These are phyloP conservation scores for Talaromyces trachyspermus DNA, from an alignment of 495 filamentous ascomycete genomes.

Conservation along the genomic window DNA sequence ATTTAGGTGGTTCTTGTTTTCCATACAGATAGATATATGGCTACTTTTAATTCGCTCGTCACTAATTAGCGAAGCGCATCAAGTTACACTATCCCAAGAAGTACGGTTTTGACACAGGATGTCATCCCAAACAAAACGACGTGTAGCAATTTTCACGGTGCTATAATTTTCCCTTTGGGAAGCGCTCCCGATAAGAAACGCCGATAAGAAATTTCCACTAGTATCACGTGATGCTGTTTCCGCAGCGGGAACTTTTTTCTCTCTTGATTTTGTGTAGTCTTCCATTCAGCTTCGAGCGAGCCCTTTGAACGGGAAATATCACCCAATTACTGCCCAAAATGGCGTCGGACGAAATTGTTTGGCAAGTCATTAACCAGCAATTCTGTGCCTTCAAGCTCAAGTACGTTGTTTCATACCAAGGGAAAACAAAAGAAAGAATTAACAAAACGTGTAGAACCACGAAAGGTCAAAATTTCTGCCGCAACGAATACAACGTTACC, in stretches of 20 bases:
- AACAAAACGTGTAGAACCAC: conserved; percentile 53
- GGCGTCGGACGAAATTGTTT: conserved; percentile 95
- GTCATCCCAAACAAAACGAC: no score
- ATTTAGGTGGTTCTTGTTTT: no score
- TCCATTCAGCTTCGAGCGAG: neutral
- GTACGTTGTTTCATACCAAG: conserved; percentile 37
- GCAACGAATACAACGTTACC: conserved; percentile 92
- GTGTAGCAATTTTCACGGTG: neutral
- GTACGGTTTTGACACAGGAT: no score
- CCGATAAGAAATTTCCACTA: neutral
- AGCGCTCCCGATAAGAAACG: neutral
- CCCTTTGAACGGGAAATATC: neutral
- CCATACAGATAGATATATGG: no score
- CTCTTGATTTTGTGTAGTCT: neutral
- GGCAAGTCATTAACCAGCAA: conserved; percentile 92
- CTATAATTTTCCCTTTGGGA: neutral
- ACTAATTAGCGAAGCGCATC: no score
- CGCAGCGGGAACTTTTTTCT: no score
- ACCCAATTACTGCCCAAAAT: conserved; percentile 30
- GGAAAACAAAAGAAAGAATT: conserved; percentile 8
- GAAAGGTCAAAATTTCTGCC: conserved; percentile 89
- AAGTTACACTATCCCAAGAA: no score
- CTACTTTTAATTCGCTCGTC: no score
- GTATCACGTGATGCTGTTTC: no score
- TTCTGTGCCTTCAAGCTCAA: conserved; percentile 97